Percentiles rank a stretch among this genome's conserved stretches.
These are phyloP conservation scores for Sclerotinia borealis DNA, from an alignment of 2,329 filamentous ascomycete species.

Conservation along the genomic window DNA sequence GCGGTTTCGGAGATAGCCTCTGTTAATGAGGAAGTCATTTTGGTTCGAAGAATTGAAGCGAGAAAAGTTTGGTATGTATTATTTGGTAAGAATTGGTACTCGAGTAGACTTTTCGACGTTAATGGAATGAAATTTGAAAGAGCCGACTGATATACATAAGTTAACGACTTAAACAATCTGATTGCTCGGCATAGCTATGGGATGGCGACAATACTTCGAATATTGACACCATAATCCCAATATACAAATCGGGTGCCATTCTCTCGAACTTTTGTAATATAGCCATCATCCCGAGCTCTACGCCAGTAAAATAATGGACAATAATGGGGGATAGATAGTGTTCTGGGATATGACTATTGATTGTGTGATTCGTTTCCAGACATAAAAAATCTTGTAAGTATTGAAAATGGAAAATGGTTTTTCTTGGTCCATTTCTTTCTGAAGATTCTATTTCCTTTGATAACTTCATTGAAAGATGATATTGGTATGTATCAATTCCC, in stretches of 20 bases:
- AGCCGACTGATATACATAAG: neutral
- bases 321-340: too few species aligned
- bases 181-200: neutral
- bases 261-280: neutral
- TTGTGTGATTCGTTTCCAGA: too few species aligned
- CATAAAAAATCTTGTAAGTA: too few species aligned
- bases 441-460: too few species aligned
- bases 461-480: too few species aligned
- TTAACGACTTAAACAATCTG: too few species aligned
- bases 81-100: neutral
- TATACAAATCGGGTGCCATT: neutral
- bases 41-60: neutral
- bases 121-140: neutral
- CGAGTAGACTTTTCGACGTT: neutral
- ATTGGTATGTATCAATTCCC: too few species aligned
- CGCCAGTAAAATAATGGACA: too few species aligned
- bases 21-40: constrained; percentile 27
- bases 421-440: too few species aligned
- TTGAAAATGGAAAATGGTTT: too few species aligned
- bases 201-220: neutral
- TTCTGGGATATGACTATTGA: too few species aligned
- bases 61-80: neutral
- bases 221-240: neutral
- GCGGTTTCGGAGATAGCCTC: constrained; percentile 22
- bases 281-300: neutral